A percentile compares a stretch with the other conserved stretches of the same genome.
Evolutionary conservation across 805 yeast genomes (phyloP).

Genomic region (Vanderwaltozyma tropicalis): DNA sequence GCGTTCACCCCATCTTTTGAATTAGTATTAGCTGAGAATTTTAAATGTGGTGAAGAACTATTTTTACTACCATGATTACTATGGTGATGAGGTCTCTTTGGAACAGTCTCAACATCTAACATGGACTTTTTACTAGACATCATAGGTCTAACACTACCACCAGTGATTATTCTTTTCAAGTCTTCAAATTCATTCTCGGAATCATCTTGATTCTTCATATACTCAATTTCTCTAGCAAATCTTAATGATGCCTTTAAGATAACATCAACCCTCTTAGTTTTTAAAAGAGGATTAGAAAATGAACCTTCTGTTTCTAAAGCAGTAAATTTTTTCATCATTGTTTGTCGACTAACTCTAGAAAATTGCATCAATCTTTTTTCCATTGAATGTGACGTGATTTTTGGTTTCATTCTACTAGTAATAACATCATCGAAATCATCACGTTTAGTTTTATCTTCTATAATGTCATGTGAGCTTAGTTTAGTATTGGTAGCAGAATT

Average conservation of each 20-base stretch:
- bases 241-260: conserved; percentile 12
- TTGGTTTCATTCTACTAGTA: not conserved
- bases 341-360: conserved; percentile 8
- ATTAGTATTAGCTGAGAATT: conserved; percentile 18
- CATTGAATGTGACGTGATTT: conserved; percentile 1
- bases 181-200: conserved; percentile 9
- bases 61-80: conserved; percentile 2
- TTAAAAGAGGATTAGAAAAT: no score
- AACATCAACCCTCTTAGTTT: conserved; percentile 5
- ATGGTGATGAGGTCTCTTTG: conserved; percentile 3
- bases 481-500: conserved; percentile 1
- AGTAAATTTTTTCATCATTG: conserved; percentile 6
- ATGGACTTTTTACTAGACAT: conserved; percentile 10
- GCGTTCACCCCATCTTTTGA: conserved; percentile 14
- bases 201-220: conserved; percentile 5
- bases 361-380: conserved; percentile 6
- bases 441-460: not conserved
- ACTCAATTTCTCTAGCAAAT: conserved; percentile 12
- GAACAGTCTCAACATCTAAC: conserved; percentile 12
- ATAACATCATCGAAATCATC: conserved; percentile 1
- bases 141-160: conserved; percentile 7
- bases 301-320: no score
- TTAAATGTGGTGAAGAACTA: conserved; percentile 7
- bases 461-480: not conserved
- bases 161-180: conserved; percentile 14